Percentiles rank a stretch among this genome's conserved stretches.
Conservation (phyloP, 2,329 filamentous ascomycete species). For the Claviceps arundinis region DNA sequence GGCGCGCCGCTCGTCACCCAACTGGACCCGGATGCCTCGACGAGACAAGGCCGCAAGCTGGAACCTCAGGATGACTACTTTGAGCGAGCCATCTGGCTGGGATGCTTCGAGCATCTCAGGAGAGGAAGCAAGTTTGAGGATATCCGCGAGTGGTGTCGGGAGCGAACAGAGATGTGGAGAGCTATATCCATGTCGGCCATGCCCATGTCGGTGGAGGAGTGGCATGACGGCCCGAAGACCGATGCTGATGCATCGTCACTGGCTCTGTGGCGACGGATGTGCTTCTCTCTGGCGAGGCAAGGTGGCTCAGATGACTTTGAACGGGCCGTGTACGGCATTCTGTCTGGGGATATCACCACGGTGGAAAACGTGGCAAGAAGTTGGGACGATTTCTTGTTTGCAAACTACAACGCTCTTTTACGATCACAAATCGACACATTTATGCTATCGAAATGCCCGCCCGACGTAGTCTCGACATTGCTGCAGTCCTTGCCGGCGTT, state of each 20-base stretch:
- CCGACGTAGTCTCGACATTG: conserved; percentile 38
- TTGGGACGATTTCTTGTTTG: conserved; percentile 82
- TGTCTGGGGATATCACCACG: conserved; percentile 72
- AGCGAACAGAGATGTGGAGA: conserved; percentile 79
- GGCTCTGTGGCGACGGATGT: conserved; percentile 66
- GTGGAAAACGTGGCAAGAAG: conserved; percentile 63
- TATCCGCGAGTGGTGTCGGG: conserved; percentile 75
- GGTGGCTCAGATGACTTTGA: conserved; percentile 65
- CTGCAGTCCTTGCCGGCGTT: conserved; percentile 48
- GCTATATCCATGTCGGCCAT: conserved; percentile 68
- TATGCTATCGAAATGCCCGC: conserved; percentile 40
- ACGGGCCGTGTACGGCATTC: conserved; percentile 75
- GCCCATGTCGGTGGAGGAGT: conserved; percentile 39
- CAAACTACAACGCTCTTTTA: conserved; percentile 75
- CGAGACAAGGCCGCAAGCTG: conserved; percentile 61
- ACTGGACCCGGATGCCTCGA: conserved; percentile 81
- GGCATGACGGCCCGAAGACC: conserved; percentile 14
- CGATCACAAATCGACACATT: conserved; percentile 69
- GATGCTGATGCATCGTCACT: conserved; percentile 30
- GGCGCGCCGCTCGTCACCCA: conserved; percentile 65
- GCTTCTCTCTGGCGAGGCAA: conserved; percentile 56
- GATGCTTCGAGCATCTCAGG: conserved; percentile 86
- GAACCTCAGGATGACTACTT: conserved; percentile 78
- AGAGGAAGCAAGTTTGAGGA: conserved; percentile 62
- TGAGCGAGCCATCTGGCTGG: conserved; percentile 81